These are phyloP conservation scores for Juglanconis sp. DNA, from an alignment of 2,329 filamentous ascomycete species.

Conservation along the genomic window DNA sequence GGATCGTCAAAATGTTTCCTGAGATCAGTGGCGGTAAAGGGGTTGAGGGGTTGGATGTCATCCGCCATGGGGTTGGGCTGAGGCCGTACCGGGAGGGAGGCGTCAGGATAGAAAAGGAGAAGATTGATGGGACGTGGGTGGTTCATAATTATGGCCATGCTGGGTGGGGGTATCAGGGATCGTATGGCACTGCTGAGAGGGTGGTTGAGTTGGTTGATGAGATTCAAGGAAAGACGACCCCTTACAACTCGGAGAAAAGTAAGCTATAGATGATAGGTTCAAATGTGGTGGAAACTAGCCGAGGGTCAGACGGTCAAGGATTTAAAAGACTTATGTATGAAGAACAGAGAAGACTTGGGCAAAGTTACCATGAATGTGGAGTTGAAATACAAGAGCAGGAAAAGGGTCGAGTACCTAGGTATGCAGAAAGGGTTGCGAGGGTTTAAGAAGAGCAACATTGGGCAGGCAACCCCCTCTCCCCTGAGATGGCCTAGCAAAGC, in stretches of 20 bases:
- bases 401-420: too few species aligned
- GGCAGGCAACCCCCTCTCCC: too few species aligned
- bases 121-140: slow-evolving; percentile 60
- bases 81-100: slow-evolving; percentile 72
- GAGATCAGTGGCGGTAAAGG: slow-evolving; percentile 63
- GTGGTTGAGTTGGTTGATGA: slow-evolving; percentile 66
- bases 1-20: slow-evolving; percentile 64
- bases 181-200: slow-evolving; percentile 67
- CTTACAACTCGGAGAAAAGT: slow-evolving; percentile 22
- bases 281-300: neutral
- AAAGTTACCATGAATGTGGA: neutral
- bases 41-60: slow-evolving; percentile 68
- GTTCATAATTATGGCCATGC: slow-evolving; percentile 81
- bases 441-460: too few species aligned
- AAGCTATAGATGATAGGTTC: slow-evolving; percentile 4
- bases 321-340: neutral
- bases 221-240: slow-evolving; percentile 38
- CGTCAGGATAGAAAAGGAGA: slow-evolving; percentile 71
- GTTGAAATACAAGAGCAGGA: neutral
- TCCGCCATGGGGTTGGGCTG: slow-evolving; percentile 79
- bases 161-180: slow-evolving; percentile 71
- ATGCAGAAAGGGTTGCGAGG: too few species aligned
- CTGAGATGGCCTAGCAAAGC: too few species aligned
- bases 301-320: neutral
- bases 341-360: too few species aligned